A percentile compares a stretch with the other conserved stretches of the same genome.
phyloP scores from a whole-genome alignment of 208 protist genomes.

The Crithidia fasciculata region DNA sequence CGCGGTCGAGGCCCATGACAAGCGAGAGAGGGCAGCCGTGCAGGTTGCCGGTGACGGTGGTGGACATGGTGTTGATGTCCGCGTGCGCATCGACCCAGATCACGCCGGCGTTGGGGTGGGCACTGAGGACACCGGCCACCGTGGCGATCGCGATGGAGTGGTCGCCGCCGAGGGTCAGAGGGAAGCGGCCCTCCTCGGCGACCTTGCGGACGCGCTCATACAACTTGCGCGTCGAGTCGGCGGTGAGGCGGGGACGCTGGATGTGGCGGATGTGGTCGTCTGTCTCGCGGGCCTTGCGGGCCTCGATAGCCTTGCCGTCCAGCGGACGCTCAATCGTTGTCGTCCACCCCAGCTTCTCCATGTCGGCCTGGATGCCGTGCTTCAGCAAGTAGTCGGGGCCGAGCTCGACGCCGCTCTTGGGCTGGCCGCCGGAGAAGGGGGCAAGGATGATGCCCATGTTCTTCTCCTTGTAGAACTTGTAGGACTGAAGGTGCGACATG shows the following conservation, averaged over 20 bases:
- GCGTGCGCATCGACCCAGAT: slow-evolving; percentile 85
- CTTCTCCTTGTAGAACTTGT: slow-evolving; percentile 57
- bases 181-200: slow-evolving; percentile 46
- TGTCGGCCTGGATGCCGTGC: slow-evolving; percentile 41
- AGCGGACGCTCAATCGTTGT: slow-evolving; percentile 35
- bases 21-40: slow-evolving; percentile 78
- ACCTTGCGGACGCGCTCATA: slow-evolving; percentile 44
- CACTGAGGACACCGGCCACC: slow-evolving; percentile 43
- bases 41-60: slow-evolving; percentile 65
- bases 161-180: slow-evolving; percentile 48
- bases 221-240: slow-evolving; percentile 43
- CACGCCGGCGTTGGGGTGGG: slow-evolving; percentile 57
- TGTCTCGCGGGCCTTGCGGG: slow-evolving; percentile 30
- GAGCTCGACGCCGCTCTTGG: slow-evolving; percentile 48
- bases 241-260: slow-evolving; percentile 38
- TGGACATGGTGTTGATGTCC: slow-evolving; percentile 76
- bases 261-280: slow-evolving; percentile 39
- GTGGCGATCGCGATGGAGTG: slow-evolving; percentile 60
- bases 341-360: slow-evolving; percentile 50
- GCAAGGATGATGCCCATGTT: slow-evolving; percentile 50
- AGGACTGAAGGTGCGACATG: slow-evolving; percentile 32
- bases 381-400: slow-evolving; percentile 51
- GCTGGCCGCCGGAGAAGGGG: slow-evolving; percentile 54
- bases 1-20: slow-evolving; percentile 57
- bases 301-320: slow-evolving; percentile 38